These are phyloP conservation scores for Aspergillus panamensis DNA, from an alignment of 495 filamentous ascomycete species.

Conservation along the genomic window DNA sequence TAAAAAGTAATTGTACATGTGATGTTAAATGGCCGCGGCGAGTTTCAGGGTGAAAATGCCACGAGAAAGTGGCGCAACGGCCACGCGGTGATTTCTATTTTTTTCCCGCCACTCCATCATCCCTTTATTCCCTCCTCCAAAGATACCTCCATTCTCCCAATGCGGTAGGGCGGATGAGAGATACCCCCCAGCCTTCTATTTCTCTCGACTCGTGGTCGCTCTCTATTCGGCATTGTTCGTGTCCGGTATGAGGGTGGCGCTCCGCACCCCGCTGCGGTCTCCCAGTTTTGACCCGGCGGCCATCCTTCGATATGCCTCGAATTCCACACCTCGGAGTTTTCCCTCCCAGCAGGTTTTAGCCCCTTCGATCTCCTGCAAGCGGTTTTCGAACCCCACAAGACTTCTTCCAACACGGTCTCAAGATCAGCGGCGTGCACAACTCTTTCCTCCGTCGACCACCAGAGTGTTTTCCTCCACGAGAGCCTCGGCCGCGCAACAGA, in stretches of 20 bases:
- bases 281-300: constrained; percentile 33
- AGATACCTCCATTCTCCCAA: constrained; percentile 1
- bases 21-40: background rate
- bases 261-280: constrained; percentile 40
- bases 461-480: constrained; percentile 12
- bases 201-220: constrained; percentile 17
- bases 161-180: constrained; percentile 15
- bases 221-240: constrained; percentile 20
- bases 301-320: constrained; percentile 27
- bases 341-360: constrained; percentile 12
- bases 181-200: background rate
- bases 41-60: constrained; percentile 11
- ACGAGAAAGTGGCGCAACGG: constrained; percentile 4
- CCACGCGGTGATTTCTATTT: constrained; percentile 13
- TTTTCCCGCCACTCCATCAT: constrained; percentile 6
- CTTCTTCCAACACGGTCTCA: constrained; percentile 1
- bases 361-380: constrained; percentile 4
- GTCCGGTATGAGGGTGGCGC: constrained; percentile 40
- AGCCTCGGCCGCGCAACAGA: constrained; percentile 17
- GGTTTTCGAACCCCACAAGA: constrained; percentile 1
- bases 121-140: background rate
- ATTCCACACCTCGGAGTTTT: constrained; percentile 4
- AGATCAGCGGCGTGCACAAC: background rate
- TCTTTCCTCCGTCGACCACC: background rate
- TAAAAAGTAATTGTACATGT: no score